A percentile compares a stretch with the other conserved stretches of the same genome.
phyloP scores from a whole-genome alignment of 345 rosid genomes.

The Anacardium occidentale region DNA sequence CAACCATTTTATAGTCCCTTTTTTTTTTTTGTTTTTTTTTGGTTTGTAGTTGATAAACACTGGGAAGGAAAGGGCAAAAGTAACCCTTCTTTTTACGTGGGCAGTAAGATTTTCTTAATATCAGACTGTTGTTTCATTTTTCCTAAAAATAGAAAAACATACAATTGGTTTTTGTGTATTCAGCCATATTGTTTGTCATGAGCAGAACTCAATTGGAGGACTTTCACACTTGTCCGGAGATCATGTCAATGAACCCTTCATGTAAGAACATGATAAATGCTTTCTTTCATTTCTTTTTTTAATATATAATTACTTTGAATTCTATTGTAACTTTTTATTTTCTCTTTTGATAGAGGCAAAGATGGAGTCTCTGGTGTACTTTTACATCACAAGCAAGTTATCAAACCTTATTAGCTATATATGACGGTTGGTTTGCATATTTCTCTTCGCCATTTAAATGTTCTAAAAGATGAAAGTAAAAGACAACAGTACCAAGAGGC shows the following conservation, averaged over 20 bases:
- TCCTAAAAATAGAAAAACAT: conserved; percentile 10
- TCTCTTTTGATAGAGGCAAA: conserved; percentile 64
- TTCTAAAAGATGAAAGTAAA: conserved; percentile 30
- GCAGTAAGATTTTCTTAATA: conserved; percentile 61
- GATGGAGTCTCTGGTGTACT: conserved; percentile 98
- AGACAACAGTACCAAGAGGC: not conserved
- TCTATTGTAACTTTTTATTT: not conserved
- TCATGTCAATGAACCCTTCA: conserved; percentile 92
- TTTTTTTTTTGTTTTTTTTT: not conserved
- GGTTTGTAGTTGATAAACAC: conserved; percentile 82
- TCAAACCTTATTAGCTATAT: conserved; percentile 64
- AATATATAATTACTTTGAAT: not conserved
- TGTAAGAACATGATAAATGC: conserved; percentile 46
- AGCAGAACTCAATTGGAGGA: conserved; percentile 94
- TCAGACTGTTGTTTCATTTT: conserved; percentile 9
- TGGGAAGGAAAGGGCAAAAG: conserved; percentile 96
- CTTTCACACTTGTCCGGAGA: conserved; percentile 84
- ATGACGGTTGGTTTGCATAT: conserved; percentile 75
- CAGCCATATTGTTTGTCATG: conserved; percentile 28
- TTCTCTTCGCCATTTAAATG: conserved; percentile 45
- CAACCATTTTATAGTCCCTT: not conserved
- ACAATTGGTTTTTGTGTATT: conserved; percentile 17
- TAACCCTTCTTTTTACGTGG: conserved; percentile 92
- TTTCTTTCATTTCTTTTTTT: not conserved
- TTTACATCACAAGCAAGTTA: conserved; percentile 99